Percentiles rank a stretch among this genome's conserved stretches.
Evolutionary conservation across 2,329 filamentous ascomycete species (phyloP).

Genomic region (Penicillium oxalicum): DNA sequence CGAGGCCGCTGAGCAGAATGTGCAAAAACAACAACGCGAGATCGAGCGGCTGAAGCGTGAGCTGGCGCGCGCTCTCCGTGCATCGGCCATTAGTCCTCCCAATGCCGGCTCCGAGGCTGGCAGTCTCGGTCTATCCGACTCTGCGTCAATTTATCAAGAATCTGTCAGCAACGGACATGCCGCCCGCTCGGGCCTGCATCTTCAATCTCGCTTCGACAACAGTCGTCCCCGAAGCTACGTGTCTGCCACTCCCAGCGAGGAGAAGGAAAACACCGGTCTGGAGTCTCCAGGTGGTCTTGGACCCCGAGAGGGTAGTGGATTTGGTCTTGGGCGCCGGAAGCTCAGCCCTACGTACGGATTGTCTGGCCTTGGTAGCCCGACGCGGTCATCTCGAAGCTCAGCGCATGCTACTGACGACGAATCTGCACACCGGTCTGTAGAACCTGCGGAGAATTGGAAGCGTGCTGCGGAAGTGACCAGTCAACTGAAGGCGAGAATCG

Average conservation of each 20-base stretch:
- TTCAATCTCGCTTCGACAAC: constrained; percentile 37
- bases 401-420: constrained; percentile 34
- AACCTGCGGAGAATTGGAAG: constrained; percentile 88
- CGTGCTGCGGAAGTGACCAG: constrained; percentile 95
- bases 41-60: constrained; percentile 92
- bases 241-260: constrained; percentile 57
- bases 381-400: constrained; percentile 32
- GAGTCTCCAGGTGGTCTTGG: constrained; percentile 31
- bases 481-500: constrained; percentile 92
- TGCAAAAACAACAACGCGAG: constrained; percentile 77
- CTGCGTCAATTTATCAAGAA: constrained; percentile 37
- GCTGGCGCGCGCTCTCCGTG: constrained; percentile 47
- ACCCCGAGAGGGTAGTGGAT: constrained; percentile 25
- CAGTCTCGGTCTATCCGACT: constrained; percentile 47
- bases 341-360: constrained; percentile 40
- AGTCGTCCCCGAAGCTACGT: constrained; percentile 38
- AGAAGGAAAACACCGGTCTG: constrained; percentile 62
- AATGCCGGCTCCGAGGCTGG: constrained; percentile 49
- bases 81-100: constrained; percentile 35
- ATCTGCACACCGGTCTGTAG: constrained; percentile 32
- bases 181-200: constrained; percentile 31
- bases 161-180: constrained; percentile 24
- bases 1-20: constrained; percentile 79
- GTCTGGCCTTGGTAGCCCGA: constrained; percentile 36
- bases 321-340: constrained; percentile 37